phyloP scores from a whole-genome alignment of 2,329 filamentous ascomycete species.

The Aspergillus sp. region DNA sequence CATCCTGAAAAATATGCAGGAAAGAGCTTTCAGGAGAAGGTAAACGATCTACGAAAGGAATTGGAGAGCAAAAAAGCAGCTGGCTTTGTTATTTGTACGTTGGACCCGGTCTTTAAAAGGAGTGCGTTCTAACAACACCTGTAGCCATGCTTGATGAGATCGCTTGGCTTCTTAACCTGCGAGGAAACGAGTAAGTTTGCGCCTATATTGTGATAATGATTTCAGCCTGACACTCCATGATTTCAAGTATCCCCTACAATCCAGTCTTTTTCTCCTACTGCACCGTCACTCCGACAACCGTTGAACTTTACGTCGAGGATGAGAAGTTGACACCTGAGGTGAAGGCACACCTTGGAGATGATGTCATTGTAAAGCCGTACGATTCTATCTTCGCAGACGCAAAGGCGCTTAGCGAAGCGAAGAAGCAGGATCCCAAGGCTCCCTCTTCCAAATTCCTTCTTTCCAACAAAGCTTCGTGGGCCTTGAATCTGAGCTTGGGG shows the following conservation, averaged over 20 bases:
- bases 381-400: conserved; percentile 76
- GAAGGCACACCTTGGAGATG: conserved; percentile 66
- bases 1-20: conserved; percentile 74
- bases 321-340: conserved; percentile 71
- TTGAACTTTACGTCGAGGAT: conserved; percentile 80
- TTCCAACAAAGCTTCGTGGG: conserved; percentile 91
- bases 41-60: conserved; percentile 84
- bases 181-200: conserved; percentile 71
- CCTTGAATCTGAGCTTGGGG: conserved; percentile 79
- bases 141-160: conserved; percentile 86
- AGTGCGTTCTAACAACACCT: conserved; percentile 15
- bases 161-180: conserved; percentile 97
- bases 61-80: conserved; percentile 84
- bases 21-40: conserved; percentile 78
- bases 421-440: conserved; percentile 37
- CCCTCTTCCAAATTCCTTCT: conserved; percentile 70
- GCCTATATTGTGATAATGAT: neutral
- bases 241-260: conserved; percentile 79
- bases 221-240: conserved; percentile 6
- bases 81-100: conserved; percentile 75
- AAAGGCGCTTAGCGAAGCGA: conserved; percentile 58
- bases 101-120: neutral
- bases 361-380: conserved; percentile 78
- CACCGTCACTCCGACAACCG: conserved; percentile 72
- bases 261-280: conserved; percentile 98